Evolutionary conservation across 257 asterid species (phyloP).

Genomic region (Salvia hispanica): DNA sequence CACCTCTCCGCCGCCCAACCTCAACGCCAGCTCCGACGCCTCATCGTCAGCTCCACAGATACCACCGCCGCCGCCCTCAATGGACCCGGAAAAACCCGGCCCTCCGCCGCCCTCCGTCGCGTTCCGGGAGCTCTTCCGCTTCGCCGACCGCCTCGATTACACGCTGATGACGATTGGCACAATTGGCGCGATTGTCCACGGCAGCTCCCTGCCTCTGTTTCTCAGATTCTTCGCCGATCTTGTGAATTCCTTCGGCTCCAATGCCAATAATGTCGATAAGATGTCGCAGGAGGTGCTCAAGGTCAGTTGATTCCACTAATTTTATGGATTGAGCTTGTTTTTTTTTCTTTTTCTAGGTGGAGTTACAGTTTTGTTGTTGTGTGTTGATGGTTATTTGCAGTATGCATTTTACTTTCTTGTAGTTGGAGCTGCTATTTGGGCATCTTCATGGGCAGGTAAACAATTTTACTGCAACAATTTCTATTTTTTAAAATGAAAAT

Average conservation of each 20-base stretch:
- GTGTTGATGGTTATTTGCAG: conserved; percentile 55
- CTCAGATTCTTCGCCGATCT: conserved; percentile 97
- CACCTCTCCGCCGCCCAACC: conserved; percentile 15
- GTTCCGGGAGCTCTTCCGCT: conserved; percentile 73
- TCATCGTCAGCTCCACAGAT: conserved; percentile 5
- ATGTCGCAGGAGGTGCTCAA: conserved; percentile 88
- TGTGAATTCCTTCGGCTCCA: conserved; percentile 89
- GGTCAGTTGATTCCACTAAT: conserved; percentile 37
- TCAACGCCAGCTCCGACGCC: background rate
- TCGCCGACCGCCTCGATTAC: conserved; percentile 79
- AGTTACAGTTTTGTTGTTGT: conserved; percentile 5
- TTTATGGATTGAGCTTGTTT: background rate
- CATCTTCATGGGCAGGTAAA: conserved; percentile 97
- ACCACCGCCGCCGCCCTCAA: conserved; percentile 11
- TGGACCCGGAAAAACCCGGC: conserved; percentile 41
- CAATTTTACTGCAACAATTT: background rate
- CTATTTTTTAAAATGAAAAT: background rate
- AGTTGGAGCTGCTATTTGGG: conserved; percentile 98
- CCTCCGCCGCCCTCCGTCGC: conserved; percentile 50
- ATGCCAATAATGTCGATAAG: conserved; percentile 76
- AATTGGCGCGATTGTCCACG: conserved; percentile 87
- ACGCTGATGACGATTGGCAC: conserved; percentile 77
- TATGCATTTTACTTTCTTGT: conserved; percentile 93
- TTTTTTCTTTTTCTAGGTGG: background rate
- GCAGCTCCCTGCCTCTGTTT: conserved; percentile 83